Evolutionary conservation across 805 yeast species (phyloP).

Genomic region (Candida namnaoensis): DNA sequence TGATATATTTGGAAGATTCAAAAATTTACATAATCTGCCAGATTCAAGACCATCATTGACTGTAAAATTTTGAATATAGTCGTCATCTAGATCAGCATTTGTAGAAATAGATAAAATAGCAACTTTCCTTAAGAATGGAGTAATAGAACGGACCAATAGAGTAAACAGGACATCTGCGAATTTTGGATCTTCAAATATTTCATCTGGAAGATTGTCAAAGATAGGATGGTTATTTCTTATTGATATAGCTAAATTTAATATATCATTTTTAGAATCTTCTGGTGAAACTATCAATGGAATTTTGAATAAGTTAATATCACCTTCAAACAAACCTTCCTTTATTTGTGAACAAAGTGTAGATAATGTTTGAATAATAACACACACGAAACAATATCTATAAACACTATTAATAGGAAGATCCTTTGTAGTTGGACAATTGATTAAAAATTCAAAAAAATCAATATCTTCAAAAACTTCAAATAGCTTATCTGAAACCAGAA

Average conservation of each 20-base stretch:
- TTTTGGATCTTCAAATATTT: constrained; percentile 9
- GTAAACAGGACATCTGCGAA: constrained; percentile 37
- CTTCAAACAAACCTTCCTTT: constrained; percentile 18
- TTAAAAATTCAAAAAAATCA: constrained; percentile 47
- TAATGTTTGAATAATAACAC: constrained; percentile 40
- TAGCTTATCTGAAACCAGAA: constrained; percentile 24
- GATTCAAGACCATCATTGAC: constrained; percentile 34
- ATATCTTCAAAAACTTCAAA: constrained; percentile 26
- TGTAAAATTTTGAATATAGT: constrained; percentile 18
- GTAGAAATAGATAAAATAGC: constrained; percentile 46
- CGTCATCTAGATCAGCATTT: constrained; percentile 36
- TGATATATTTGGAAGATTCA: constrained; percentile 35
- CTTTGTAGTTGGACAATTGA: constrained; percentile 40
- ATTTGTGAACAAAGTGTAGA: constrained; percentile 14
- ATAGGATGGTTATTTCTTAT: constrained; percentile 18
- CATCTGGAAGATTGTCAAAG: constrained; percentile 19
- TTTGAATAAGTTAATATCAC: constrained; percentile 23
- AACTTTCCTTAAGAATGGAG: constrained; percentile 59
- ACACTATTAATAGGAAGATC: constrained; percentile 37
- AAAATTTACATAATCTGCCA: constrained; percentile 39
- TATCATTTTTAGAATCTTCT: constrained; percentile 2
- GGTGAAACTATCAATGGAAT: constrained; percentile 18
- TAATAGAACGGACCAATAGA: constrained; percentile 43
- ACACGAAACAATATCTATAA: constrained; percentile 38
- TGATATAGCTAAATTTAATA: constrained; percentile 6